These are phyloP conservation scores for Ceratobasidium papillatum DNA, from an alignment of 1,284 basidiomycete genomes.

Conservation along the genomic window DNA sequence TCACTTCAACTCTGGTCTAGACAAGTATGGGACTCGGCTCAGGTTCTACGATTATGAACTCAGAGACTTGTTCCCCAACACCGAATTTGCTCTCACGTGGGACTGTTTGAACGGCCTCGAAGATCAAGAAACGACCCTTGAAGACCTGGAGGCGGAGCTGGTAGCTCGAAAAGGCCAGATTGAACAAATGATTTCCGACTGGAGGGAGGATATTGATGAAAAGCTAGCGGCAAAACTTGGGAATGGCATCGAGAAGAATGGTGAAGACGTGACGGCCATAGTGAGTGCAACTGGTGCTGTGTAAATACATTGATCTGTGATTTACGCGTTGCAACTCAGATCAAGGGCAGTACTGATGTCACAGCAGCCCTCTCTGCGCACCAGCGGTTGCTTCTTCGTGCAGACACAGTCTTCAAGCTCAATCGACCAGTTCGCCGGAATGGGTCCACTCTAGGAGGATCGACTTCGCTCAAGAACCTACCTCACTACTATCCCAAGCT, in stretches of 20 bases:
- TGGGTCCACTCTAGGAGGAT: not conserved
- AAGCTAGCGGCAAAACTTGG: not conserved
- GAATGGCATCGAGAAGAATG: not conserved
- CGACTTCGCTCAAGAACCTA: not conserved
- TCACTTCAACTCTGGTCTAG: not conserved
- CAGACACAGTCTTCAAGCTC: constrained; percentile 20
- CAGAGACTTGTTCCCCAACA: not conserved
- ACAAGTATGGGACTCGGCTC: not conserved
- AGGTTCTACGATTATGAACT: not conserved
- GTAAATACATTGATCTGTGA: not conserved
- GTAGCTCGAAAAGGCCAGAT: not conserved
- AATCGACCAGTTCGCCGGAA: not conserved
- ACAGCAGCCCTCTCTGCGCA: not conserved
- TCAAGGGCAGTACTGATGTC: not conserved
- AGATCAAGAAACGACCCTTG: not conserved
- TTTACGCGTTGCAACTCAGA: not conserved
- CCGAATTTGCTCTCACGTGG: not conserved
- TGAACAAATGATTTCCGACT: not conserved
- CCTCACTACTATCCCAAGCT: not conserved
- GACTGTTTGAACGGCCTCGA: not conserved
- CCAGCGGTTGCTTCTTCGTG: constrained; percentile 5
- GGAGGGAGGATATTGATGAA: not conserved
- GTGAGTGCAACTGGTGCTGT: no score
- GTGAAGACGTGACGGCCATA: not conserved
- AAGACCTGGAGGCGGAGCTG: not conserved